Evolutionary conservation across 805 yeast genomes (phyloP), one percentile per base, ranked within the genome.

Genomic region (Saccharomycopsis sp.): DNA sequence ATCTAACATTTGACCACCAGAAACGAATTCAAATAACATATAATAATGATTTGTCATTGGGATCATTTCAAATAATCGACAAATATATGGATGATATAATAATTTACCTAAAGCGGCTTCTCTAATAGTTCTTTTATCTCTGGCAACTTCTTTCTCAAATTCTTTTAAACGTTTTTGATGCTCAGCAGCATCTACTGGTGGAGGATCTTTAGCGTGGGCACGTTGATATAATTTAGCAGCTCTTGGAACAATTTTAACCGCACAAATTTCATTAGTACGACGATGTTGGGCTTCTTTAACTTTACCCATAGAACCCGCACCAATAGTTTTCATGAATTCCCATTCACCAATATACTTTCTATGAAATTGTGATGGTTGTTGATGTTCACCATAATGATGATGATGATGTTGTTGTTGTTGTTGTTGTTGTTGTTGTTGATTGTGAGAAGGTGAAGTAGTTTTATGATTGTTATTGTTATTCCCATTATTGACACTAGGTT

Each of bases 231-330:
- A 63, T 51, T 76, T 80, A 4, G 86, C 80, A 5, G 96, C 96
- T 51, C 94, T 67, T 20, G 95, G 94, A 29, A 89, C 92, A 41
- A 89, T 88, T 58, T 89, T 89, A 21, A 89, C 88, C 0, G 94
- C 94, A 62, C 96, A 89, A 12, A 85, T 70, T 51, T 84, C 88
- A 45, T 72, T 74, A 1, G 96, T 85, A 27, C 75, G 60, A 49
- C 82, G 74, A 62, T 88, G 95, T 52, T 76, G 79, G 1, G 97
- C 97, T 30, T 92, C 67, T 62, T 92, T 92, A 37, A 92, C 99
- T 59, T 89, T 94, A 44, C 99, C 99, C 98, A 92, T 92, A 0
- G 96, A 86, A 3, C 99, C 98, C 2, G 97, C 95, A 32, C 99
- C 99, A 34, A 92, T 83, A 2, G 96, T 87, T 60, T 86, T 86